Percentiles rank a stretch among this genome's conserved stretches.
Evolutionary conservation across 2,329 filamentous ascomycete species (phyloP).

Genomic region (Fusarium sp.): DNA sequence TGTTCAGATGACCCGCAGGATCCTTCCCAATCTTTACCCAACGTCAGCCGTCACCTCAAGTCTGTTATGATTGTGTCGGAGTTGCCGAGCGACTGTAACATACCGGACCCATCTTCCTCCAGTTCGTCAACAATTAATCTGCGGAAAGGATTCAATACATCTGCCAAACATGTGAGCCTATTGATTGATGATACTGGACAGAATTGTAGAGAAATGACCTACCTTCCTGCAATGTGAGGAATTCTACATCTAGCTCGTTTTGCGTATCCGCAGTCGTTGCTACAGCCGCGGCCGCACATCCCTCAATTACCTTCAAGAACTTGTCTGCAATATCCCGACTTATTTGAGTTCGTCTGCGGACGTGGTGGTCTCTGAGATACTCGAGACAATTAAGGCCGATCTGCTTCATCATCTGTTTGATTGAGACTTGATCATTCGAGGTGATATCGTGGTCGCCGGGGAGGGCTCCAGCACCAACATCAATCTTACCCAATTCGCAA

Average conservation of each 20-base stretch:
- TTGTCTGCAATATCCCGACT: slow-evolving; percentile 55
- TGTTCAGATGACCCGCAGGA: slow-evolving; percentile 67
- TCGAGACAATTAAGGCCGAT: slow-evolving; percentile 60
- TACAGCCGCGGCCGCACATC: slow-evolving; percentile 57
- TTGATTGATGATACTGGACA: slow-evolving; percentile 4
- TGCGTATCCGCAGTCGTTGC: slow-evolving; percentile 47
- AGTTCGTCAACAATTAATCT: slow-evolving; percentile 67
- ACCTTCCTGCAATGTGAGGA: slow-evolving; percentile 46
- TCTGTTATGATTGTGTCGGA: slow-evolving; percentile 44
- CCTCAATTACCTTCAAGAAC: slow-evolving; percentile 57
- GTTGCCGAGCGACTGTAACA: slow-evolving; percentile 52
- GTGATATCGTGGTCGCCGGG: slow-evolving; percentile 47
- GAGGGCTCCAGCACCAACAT: slow-evolving; percentile 39
- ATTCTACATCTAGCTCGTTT: slow-evolving; percentile 48
- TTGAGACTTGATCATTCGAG: slow-evolving; percentile 40
- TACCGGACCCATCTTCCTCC: slow-evolving; percentile 71
- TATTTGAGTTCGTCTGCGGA: slow-evolving; percentile 56
- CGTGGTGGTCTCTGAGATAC: slow-evolving; percentile 61
- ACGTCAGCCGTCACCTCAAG: slow-evolving; percentile 42
- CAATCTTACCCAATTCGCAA: slow-evolving; percentile 55
- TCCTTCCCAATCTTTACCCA: slow-evolving; percentile 64
- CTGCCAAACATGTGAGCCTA: slow-evolving; percentile 40
- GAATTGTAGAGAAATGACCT: slow-evolving; percentile 16
- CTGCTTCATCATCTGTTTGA: slow-evolving; percentile 47
- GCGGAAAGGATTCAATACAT: slow-evolving; percentile 62